These are phyloP conservation scores for Tulasnella sp. DNA, from an alignment of 768 basidiomycete species.

Conservation along the genomic window DNA sequence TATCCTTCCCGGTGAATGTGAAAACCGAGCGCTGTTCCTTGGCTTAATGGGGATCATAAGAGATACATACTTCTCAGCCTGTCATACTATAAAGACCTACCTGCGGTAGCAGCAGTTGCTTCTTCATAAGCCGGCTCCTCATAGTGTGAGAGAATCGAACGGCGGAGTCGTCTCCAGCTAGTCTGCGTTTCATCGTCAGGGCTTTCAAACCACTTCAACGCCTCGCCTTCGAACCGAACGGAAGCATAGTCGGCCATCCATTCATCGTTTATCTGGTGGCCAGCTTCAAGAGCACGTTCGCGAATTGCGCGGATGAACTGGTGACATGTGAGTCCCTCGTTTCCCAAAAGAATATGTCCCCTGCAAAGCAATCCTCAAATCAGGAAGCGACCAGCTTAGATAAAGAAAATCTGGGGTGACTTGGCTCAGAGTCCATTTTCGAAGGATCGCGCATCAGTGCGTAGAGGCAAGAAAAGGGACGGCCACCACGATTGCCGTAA, in stretches of 20 bases:
- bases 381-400: neutral
- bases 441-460: neutral
- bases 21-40: neutral
- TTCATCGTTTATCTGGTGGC: neutral
- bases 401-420: neutral
- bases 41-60: neutral
- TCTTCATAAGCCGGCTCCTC: slow-evolving; percentile 4
- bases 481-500: neutral
- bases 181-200: neutral
- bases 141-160: neutral
- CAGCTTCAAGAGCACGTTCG: neutral
- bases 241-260: neutral
- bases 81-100: neutral
- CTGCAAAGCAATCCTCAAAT: neutral
- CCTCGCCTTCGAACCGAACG: neutral
- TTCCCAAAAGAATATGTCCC: neutral
- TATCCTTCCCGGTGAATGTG: neutral
- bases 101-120: neutral
- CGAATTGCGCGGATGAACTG: slow-evolving; percentile 1
- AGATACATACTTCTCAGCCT: neutral
- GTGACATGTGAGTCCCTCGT: neutral
- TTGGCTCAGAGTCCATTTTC: neutral
- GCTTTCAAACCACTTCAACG: slow-evolving; percentile 4
- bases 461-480: neutral
- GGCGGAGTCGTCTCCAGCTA: neutral